phyloP scores from a whole-genome alignment of 768 basidiomycete species.

The Arthromyces matolae region DNA sequence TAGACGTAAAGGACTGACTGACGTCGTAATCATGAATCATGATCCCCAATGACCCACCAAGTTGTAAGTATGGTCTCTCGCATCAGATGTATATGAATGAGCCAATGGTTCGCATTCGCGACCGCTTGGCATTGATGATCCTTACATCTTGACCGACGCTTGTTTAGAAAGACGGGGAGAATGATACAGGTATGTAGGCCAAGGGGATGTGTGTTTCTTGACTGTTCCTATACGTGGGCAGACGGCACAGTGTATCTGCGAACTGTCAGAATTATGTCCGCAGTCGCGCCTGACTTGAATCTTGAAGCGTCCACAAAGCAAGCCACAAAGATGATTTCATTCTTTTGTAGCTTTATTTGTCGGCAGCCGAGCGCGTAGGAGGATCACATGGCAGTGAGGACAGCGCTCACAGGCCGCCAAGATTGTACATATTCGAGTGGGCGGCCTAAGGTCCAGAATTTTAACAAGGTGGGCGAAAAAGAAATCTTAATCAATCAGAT shows the following conservation, averaged over 20 bases:
- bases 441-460: neutral
- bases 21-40: too few species aligned
- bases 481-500: conserved; percentile 1
- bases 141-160: neutral
- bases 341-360: neutral
- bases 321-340: neutral
- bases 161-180: conserved; percentile 4
- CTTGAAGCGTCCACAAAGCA: neutral
- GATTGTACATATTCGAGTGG: neutral
- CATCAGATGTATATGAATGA: too few species aligned
- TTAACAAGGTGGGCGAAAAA: too few species aligned
- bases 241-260: conserved; percentile 1
- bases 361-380: neutral
- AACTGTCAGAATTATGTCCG: conserved; percentile 4
- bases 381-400: conserved; percentile 1
- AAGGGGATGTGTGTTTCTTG: neutral
- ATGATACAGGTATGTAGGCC: neutral
- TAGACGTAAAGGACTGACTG: too few species aligned
- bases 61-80: too few species aligned
- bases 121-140: neutral
- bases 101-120: too few species aligned
- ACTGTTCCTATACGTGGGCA: neutral
- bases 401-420: neutral
- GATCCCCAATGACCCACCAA: too few species aligned
- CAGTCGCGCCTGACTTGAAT: conserved; percentile 1